These are phyloP conservation scores for Aspergillus quadrilineatus DNA, from an alignment of 2,329 filamentous ascomycete genomes.

Conservation along the genomic window DNA sequence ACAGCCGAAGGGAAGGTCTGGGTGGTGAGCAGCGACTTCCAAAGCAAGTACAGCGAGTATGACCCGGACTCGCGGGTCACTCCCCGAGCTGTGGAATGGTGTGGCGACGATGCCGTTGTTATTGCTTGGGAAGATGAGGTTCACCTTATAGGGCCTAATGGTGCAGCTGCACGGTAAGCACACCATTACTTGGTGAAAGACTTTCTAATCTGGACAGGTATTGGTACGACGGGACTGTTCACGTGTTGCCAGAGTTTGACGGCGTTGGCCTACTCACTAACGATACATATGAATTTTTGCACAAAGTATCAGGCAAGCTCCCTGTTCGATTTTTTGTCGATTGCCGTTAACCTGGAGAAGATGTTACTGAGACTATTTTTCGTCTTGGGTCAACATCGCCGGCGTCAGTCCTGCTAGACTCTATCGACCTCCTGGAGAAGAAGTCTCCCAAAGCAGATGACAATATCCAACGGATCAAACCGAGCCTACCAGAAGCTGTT, in stretches of 20 bases:
- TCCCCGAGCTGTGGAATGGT: conserved; percentile 91
- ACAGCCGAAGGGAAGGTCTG: conserved; percentile 81
- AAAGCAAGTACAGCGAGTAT: conserved; percentile 87
- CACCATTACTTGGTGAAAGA: background rate
- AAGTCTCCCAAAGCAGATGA: conserved; percentile 97
- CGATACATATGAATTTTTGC: conserved; percentile 95
- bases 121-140: conserved; percentile 98
- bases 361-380: conserved; percentile 84
- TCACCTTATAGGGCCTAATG: conserved; percentile 84
- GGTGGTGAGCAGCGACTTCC: conserved; percentile 93
- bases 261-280: conserved; percentile 89
- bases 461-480: conserved; percentile 89
- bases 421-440: conserved; percentile 83
- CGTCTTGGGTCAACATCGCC: conserved; percentile 82
- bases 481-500: conserved; percentile 85
- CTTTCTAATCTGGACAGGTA: conserved; percentile 54
- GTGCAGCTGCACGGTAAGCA: conserved; percentile 62
- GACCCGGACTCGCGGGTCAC: conserved; percentile 81
- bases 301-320: conserved; percentile 70
- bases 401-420: conserved; percentile 89
- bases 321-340: background rate
- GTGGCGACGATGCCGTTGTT: conserved; percentile 87
- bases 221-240: conserved; percentile 88
- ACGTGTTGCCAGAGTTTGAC: conserved; percentile 82
- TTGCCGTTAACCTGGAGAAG: conserved; percentile 32